Evolutionary conservation across 805 yeast genomes (phyloP), one percentile per base, ranked within the genome.

Genomic region (Zygotorulaspora chibaensis): DNA sequence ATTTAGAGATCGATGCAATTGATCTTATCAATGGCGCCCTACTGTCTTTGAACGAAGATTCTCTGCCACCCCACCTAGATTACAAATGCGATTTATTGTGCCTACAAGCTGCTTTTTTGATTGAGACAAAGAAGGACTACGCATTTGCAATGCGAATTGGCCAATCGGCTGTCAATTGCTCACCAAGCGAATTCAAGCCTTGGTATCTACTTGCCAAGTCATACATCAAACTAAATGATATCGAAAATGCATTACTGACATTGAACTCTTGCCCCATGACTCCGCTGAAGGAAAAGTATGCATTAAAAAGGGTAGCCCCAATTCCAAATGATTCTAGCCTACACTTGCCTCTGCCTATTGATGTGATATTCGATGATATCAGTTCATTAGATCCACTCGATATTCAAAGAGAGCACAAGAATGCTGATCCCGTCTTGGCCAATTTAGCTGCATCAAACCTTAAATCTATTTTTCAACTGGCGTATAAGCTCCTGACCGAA

Each of bases 201-300:
- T 86, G 95, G 95, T 74, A 83, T 3, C 66, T 77, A 46, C 64
- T 86, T 47, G 85, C 84, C 8, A 74, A 74, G 54, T 76, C 79
- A 1, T 84, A 85, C 62, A 77, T 84, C 33, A 74, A 75, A 37
- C 60, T 78, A 42, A 80, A 80, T 23, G 83, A 84, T 62, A 78
- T 79, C 60, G 90, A 84, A 59, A 77, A 83, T 54, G 86, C 93
- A 1, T 69, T 86, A 43, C 66, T 84, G 46, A 78, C 89, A 1
- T 70, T 86, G 53, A 86, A 86, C 57, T 81, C 91, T 12, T 84
- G 90, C 58, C 95, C 95, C 18, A 84, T 86, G 88, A 56, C 70
- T 1, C 77, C 84, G 9, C 79, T 81, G 57, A 82, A 80, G 58
- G 93, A 85, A 55, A 77, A 77, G 51, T 84, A 72, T 60, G 70